Evolutionary conservation across 164 flowering plant genomes (phyloP).

Genomic region (Vitis riparia): DNA sequence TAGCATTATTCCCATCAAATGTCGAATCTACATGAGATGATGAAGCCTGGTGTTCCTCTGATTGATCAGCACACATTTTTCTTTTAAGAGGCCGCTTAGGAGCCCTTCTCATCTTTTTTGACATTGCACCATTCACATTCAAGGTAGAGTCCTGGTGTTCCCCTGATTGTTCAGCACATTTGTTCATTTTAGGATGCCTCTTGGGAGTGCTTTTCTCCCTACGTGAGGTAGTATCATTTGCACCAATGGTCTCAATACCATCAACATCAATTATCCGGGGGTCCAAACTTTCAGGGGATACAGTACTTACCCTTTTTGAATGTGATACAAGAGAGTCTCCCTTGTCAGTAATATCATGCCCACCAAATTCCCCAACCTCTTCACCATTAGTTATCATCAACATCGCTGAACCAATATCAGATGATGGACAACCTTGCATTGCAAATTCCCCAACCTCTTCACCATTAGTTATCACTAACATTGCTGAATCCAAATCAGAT

Average conservation of each 20-base stretch:
- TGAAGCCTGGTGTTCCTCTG: slow-evolving; percentile 7
- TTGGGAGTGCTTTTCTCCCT: neutral
- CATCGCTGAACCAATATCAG: neutral
- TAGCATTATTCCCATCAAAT: neutral
- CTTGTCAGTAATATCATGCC: slow-evolving; percentile 2
- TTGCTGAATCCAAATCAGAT: slow-evolving; percentile 1
- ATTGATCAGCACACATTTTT: neutral
- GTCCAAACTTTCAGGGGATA: slow-evolving; percentile 4
- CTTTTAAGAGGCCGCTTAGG: neutral
- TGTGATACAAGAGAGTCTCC: neutral
- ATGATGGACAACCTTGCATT: neutral
- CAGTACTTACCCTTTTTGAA: neutral
- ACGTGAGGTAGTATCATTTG: neutral
- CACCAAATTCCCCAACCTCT: slow-evolving; percentile 7
- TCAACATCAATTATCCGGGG: neutral
- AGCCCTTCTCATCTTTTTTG: neutral
- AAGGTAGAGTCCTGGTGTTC: neutral
- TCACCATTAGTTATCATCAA: slow-evolving; percentile 2
- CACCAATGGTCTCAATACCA: neutral
- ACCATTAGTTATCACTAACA: neutral
- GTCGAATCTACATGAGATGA: slow-evolving; percentile 8
- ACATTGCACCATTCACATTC: neutral
- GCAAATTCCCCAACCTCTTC: no score
- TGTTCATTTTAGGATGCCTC: neutral
- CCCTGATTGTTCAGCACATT: neutral